These are phyloP conservation scores for Fraxinus anomala DNA, from an alignment of 257 asterid species.

Conservation along the genomic window DNA sequence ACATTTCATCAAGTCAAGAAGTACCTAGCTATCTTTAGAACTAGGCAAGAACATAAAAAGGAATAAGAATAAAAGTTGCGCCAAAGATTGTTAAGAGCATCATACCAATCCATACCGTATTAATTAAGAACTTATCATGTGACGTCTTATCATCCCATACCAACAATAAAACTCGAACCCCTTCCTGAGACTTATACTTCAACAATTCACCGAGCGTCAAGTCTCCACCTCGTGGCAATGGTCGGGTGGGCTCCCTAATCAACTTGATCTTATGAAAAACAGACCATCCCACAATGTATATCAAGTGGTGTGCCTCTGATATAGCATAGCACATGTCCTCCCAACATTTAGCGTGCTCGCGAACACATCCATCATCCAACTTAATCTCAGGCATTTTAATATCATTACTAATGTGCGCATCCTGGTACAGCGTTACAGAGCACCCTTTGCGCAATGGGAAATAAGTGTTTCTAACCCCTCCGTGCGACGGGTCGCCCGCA, in stretches of 20 bases:
- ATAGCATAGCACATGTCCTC: slow-evolving; percentile 86
- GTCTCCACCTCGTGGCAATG: slow-evolving; percentile 84
- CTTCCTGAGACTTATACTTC: slow-evolving; percentile 92
- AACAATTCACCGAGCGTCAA: slow-evolving; percentile 84
- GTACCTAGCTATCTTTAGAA: neutral
- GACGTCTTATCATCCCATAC: slow-evolving; percentile 98
- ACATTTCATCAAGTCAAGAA: slow-evolving; percentile 3
- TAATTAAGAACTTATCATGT: slow-evolving; percentile 62
- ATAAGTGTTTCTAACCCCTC: slow-evolving; percentile 64
- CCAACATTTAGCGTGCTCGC: slow-evolving; percentile 66
- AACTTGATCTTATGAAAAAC: slow-evolving; percentile 71
- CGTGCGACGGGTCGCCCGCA: slow-evolving; percentile 60
- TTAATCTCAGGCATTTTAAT: slow-evolving; percentile 48
- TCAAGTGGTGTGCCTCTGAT: slow-evolving; percentile 84
- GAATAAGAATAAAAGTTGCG: neutral
- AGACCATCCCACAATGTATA: slow-evolving; percentile 93
- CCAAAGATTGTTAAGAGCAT: neutral
- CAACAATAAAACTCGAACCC: slow-evolving; percentile 84
- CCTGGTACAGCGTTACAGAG: slow-evolving; percentile 76
- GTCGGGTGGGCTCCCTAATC: slow-evolving; percentile 70
- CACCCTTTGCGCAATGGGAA: slow-evolving; percentile 81
- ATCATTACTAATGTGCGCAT: slow-evolving; percentile 59
- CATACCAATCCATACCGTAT: slow-evolving; percentile 52
- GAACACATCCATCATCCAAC: slow-evolving; percentile 57
- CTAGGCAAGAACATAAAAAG: neutral